phyloP scores from a whole-genome alignment of 2,329 filamentous ascomycete species.

The Akanthomyces muscarius region DNA sequence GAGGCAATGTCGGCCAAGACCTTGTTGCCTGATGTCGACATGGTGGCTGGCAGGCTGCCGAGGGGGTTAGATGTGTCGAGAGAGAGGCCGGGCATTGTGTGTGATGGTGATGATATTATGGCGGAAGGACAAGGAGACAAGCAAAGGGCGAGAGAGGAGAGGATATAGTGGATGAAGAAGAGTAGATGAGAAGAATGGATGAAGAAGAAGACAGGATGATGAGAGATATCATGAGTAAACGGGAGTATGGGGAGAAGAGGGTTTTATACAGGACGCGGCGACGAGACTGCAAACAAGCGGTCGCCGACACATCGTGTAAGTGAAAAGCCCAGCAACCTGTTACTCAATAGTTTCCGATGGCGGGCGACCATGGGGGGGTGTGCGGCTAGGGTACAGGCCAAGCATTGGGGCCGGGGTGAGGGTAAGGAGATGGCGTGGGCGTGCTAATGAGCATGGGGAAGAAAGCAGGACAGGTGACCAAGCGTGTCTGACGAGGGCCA shows the following conservation, averaged over 20 bases:
- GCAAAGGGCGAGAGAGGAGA: neutral
- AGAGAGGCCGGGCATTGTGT: constrained; percentile 14
- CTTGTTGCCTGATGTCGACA: constrained; percentile 37
- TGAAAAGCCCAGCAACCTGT: constrained; percentile 16
- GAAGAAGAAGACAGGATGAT: neutral
- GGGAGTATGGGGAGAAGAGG: constrained; percentile 5
- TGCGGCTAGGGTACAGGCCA: constrained; percentile 1
- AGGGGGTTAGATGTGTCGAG: constrained; percentile 16
- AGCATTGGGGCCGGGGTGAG: neutral
- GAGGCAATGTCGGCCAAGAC: constrained; percentile 39
- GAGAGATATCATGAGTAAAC: neutral
- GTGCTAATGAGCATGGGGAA: constrained; percentile 7
- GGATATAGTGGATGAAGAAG: neutral
- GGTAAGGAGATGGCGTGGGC: neutral
- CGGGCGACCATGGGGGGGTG: constrained; percentile 6
- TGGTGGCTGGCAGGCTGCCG: constrained; percentile 24
- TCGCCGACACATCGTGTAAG: constrained; percentile 28
- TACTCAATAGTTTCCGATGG: constrained; percentile 19
- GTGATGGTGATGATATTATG: constrained; percentile 14
- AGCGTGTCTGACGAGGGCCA: constrained; percentile 10
- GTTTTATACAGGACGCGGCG: constrained; percentile 14
- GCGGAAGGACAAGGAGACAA: neutral
- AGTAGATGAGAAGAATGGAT: neutral
- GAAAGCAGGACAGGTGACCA: constrained; percentile 11
- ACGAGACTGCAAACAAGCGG: constrained; percentile 21